Evolutionary conservation across 768 basidiomycete genomes (phyloP).

Genomic region (Phanerochaete carnosa): DNA sequence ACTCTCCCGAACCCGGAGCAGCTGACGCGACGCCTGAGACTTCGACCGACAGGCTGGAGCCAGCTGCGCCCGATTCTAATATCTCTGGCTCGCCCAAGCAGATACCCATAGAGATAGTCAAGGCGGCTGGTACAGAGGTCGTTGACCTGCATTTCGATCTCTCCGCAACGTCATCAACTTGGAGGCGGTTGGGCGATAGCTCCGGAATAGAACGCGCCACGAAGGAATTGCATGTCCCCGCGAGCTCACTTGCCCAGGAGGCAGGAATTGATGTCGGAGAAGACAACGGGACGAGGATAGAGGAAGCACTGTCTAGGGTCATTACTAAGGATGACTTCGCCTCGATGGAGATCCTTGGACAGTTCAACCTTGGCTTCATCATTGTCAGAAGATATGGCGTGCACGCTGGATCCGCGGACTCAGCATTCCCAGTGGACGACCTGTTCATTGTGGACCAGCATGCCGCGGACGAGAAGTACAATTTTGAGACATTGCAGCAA

Average conservation of each 20-base stretch:
- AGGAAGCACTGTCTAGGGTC: slow-evolving; percentile 72
- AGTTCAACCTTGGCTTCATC: slow-evolving; percentile 97
- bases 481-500: slow-evolving; percentile 90
- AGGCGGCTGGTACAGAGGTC: not conserved
- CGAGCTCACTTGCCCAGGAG: not conserved
- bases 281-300: slow-evolving; percentile 48
- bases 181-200: not conserved
- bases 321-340: slow-evolving; percentile 87
- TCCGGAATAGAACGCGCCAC: slow-evolving; percentile 4
- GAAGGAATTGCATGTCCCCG: slow-evolving; percentile 2
- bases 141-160: slow-evolving; percentile 5
- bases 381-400: slow-evolving; percentile 57
- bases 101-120: slow-evolving; percentile 3
- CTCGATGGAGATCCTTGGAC: slow-evolving; percentile 82
- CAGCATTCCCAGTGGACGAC: slow-evolving; percentile 57
- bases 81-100: not conserved
- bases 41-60: not conserved
- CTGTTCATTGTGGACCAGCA: slow-evolving; percentile 97
- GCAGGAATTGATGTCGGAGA: slow-evolving; percentile 25
- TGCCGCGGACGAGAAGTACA: slow-evolving; percentile 97
- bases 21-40: not conserved
- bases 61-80: not conserved
- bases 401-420: not conserved
- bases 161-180: not conserved
- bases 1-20: not conserved